Evolutionary conservation across 441 rosid species (phyloP).

Genomic region (Capsella rubella): DNA sequence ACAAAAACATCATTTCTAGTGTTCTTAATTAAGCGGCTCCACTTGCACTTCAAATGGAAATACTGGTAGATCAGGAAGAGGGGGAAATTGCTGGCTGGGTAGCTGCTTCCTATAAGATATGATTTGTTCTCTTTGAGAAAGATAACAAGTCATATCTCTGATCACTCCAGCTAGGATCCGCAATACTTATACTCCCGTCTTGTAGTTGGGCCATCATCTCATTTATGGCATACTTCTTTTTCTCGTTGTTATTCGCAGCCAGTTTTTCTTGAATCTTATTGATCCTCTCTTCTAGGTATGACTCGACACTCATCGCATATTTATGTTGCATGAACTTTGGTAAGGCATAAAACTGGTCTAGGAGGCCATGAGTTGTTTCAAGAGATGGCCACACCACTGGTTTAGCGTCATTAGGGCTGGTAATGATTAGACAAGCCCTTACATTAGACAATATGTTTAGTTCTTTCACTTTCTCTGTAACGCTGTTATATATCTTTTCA

Average conservation of each 20-base stretch:
- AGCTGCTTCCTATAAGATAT: background rate
- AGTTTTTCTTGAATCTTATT: slow-evolving; percentile 47
- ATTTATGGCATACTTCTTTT: slow-evolving; percentile 46
- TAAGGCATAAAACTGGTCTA: slow-evolving; percentile 50
- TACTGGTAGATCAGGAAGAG: slow-evolving; percentile 19
- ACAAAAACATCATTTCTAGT: background rate
- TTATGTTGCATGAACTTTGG: slow-evolving; percentile 53
- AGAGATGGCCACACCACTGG: slow-evolving; percentile 62
- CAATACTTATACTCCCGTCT: background rate
- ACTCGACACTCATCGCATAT: slow-evolving; percentile 59
- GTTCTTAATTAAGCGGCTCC: background rate
- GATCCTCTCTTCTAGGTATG: slow-evolving; percentile 54
- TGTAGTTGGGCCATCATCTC: slow-evolving; percentile 48
- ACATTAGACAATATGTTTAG: slow-evolving; percentile 57
- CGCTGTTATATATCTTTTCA: slow-evolving; percentile 59
- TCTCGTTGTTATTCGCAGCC: slow-evolving; percentile 49
- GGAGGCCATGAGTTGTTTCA: slow-evolving; percentile 43
- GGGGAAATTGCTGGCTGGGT: background rate
- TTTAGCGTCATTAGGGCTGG: slow-evolving; percentile 47
- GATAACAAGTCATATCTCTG: slow-evolving; percentile 17
- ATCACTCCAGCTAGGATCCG: slow-evolving; percentile 6
- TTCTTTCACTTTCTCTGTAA: slow-evolving; percentile 61
- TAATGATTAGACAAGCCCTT: slow-evolving; percentile 55
- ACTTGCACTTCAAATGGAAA: background rate
- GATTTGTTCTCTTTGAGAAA: slow-evolving; percentile 1